Evolutionary conservation across 2,329 filamentous ascomycete species (phyloP), one percentile per base, ranked within the genome.

Genomic region (Curvularia sp.): DNA sequence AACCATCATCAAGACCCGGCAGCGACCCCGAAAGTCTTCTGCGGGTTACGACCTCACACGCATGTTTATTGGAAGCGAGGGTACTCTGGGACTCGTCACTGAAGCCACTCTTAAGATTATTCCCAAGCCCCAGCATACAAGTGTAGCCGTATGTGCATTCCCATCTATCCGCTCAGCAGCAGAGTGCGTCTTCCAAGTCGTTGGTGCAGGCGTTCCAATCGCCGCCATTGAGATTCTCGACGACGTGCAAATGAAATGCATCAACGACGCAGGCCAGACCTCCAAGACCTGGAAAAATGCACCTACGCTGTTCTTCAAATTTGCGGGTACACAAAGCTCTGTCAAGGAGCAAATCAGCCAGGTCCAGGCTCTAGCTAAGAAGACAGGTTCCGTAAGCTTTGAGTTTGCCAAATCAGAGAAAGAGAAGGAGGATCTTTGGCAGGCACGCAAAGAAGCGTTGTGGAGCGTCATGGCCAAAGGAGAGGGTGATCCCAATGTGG

Each of bases 181-280:
- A 15, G 85, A 89, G 71, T 96, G 92, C 74, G 93, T 95, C 2
- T 87, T 89, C 65, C 85, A 85, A 54, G 92, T 97, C 10, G 93
- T 97, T 4, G 87, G 86, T 44, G 85, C 89, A 53, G 93, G 92
- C 26, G 86, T 97, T 10, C 91, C 91, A 30, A 88, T 97, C 42
- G 93, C 93, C 0, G 93, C 93, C n/a, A 88, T 97, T 43, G 93
- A 97, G 79, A 90, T 97, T 57, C 82, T 97, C 28, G 93, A 97
- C 78, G 93, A 96, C 73, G 89, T 93, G 57, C 93, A 96, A 80
- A 97, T 97, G 89, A 77, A 81, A 50, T 86, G 89, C 43, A 86
- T 91, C 66, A 91, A 91, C 78, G 81, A 84, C 28, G 86, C 88
- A 0, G 88, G 89, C 26, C 84, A 82, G 72, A 87, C 86, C 0